Evolutionary conservation across 768 basidiomycete species (phyloP).

Genomic region (Stropharia rugosoannulata): DNA sequence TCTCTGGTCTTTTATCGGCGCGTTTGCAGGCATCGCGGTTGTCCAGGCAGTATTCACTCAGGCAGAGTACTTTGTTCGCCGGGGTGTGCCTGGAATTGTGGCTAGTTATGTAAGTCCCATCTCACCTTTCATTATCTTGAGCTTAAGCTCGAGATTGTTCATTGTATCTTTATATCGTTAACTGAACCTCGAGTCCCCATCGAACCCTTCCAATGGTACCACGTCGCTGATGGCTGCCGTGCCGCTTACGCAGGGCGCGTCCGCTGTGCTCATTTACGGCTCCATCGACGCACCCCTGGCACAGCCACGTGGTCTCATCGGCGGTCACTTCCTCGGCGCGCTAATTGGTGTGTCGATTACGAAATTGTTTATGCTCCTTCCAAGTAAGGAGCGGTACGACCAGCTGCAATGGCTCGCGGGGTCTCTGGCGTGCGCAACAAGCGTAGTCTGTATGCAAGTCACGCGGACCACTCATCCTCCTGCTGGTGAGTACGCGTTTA

Average conservation of each 20-base stretch:
- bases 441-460: slow-evolving; percentile 51
- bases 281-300: slow-evolving; percentile 51
- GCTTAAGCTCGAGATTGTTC: neutral
- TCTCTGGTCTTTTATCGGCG: slow-evolving; percentile 53
- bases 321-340: slow-evolving; percentile 52
- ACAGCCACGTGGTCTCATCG: slow-evolving; percentile 50
- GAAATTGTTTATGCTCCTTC: slow-evolving; percentile 48
- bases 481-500: slow-evolving; percentile 32
- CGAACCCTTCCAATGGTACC: no score
- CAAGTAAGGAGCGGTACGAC: slow-evolving; percentile 39
- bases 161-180: neutral
- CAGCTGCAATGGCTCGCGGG: slow-evolving; percentile 49
- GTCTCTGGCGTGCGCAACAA: slow-evolving; percentile 40
- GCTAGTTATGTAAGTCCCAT: slow-evolving; percentile 43
- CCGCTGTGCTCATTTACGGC: slow-evolving; percentile 55
- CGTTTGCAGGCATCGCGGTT: slow-evolving; percentile 47
- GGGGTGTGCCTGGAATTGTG: slow-evolving; percentile 46
- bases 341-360: slow-evolving; percentile 48
- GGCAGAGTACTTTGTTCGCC: slow-evolving; percentile 43
- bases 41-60: slow-evolving; percentile 51
- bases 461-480: slow-evolving; percentile 54
- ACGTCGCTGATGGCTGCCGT: neutral
- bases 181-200: neutral
- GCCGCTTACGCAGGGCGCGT: slow-evolving; percentile 41
- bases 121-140: neutral